Base-by-base conservation (phyloP, 2,329 filamentous ascomycete genomes). In the Microsporum audouinii region DNA sequence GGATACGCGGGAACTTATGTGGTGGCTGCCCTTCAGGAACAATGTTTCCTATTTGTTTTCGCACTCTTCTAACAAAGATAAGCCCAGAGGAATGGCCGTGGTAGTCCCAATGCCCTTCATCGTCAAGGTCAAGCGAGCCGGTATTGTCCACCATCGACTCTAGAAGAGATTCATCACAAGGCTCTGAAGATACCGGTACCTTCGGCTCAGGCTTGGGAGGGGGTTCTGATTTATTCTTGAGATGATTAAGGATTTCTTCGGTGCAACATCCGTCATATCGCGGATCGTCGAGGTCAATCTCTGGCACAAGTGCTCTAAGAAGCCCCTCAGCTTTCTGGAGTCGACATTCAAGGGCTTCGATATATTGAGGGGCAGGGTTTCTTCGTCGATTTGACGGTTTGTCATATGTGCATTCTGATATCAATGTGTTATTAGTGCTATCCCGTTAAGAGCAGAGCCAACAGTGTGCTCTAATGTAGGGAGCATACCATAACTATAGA, bases 101-200 rank as follows among this genome's bases (percentile, higher is more conserved):
- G 69, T 96, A 99, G 73, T 97, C 91, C 85, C 91, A 95, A 67
- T 94, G 85, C 47, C 92, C 92, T 68, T 86, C 85, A 67, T 97
- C 92, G 68, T 95, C 91, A 38, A 97, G 80, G 69, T 97, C 92
- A 17, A 99, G 80, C 71, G 91, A 88, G 39, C 92, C 94, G 2
- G 92, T 90, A 47, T 89, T 89, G 70, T 92, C 88, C 62, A 97
- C 91, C 92, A 99, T 97, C 33, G 91, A 95, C 70, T 92, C 86
- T 31, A 99, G 79, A 65, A 92, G 83, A 8, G 83, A 84, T 66
- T 92, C 89, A 51, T 86, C 81, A 34, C 81, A 80, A 53, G 77
- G 74, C 57, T 74, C 68, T 7, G 72, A 70, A 56, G 70, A 72
- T 3, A 65, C 47, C 3, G 69, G 66, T 10, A 55, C 10, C 38